Conservation (phyloP, 768 basidiomycete genomes). For the Leccinum subgranulosum region DNA sequence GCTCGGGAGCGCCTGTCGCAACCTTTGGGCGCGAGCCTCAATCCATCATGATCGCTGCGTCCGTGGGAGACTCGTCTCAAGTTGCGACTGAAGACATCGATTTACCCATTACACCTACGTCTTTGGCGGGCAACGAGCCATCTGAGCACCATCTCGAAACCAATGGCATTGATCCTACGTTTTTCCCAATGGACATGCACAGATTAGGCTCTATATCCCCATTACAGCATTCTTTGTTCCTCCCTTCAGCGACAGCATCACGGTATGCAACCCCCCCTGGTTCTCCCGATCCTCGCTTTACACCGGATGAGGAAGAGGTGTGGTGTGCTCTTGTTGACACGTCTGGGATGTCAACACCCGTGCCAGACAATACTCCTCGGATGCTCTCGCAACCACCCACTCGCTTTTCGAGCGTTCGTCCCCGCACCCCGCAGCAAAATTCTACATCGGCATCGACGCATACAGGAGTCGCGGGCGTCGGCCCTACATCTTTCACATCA, state of each 20-base stretch:
- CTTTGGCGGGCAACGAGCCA: background rate
- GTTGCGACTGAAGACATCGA: background rate
- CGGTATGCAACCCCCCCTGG: constrained; percentile 12
- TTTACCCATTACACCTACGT: background rate
- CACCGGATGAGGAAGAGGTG: constrained; percentile 24
- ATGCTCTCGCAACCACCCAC: constrained; percentile 2
- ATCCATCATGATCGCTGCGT: background rate
- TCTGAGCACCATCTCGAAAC: background rate
- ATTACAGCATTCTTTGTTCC: background rate
- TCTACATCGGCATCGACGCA: background rate
- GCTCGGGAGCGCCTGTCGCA: background rate
- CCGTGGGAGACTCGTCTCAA: background rate
- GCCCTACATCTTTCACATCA: background rate
- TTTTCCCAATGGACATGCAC: background rate
- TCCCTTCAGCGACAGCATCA: background rate
- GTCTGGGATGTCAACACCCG: constrained; percentile 14
- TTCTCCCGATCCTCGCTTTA: background rate
- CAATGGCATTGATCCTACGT: background rate
- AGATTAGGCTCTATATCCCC: background rate
- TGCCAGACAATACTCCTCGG: background rate
- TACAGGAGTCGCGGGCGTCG: background rate
- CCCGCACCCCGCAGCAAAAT: background rate
- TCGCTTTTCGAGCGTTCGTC: background rate
- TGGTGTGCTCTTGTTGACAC: constrained; percentile 15
- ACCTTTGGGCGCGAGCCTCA: background rate